Evolutionary conservation across 306 rosid species (phyloP).

Genomic region (Hippophae tibetana): DNA sequence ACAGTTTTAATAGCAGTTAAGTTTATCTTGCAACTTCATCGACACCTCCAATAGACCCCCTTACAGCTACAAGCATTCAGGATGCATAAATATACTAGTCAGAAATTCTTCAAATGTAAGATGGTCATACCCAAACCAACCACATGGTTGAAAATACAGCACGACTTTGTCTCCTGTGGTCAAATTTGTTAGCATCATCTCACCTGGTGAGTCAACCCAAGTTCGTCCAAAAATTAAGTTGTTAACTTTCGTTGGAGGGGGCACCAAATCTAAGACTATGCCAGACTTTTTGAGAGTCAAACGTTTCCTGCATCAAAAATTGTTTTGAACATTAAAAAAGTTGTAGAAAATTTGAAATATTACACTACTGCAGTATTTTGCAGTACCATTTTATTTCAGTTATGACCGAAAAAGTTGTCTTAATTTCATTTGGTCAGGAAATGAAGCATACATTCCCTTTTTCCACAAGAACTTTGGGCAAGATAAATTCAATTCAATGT

Average conservation of each 20-base stretch:
- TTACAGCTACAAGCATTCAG: constrained; percentile 15
- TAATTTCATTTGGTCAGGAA: too few species aligned
- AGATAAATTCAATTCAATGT: neutral
- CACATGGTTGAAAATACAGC: constrained; percentile 85
- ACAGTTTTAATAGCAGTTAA: too few species aligned
- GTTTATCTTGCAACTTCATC: too few species aligned
- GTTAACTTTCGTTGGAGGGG: constrained; percentile 89
- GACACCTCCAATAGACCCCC: neutral
- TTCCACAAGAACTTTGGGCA: neutral
- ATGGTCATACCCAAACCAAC: constrained; percentile 73
- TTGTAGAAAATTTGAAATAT: constrained; percentile 4
- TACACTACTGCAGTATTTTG: neutral
- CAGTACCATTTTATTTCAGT: neutral
- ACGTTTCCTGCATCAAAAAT: constrained; percentile 45
- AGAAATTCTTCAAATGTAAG: neutral
- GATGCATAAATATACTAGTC: neutral
- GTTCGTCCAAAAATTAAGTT: constrained; percentile 90
- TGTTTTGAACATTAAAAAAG: too few species aligned
- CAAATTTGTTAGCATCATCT: constrained; percentile 76
- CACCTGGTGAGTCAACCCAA: constrained; percentile 94
- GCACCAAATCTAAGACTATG: constrained; percentile 76
- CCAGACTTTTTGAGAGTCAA: constrained; percentile 77
- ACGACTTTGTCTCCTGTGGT: constrained; percentile 85
- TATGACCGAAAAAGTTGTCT: too few species aligned
- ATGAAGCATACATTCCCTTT: too few species aligned